Evolutionary conservation across 1,284 basidiomycete species (phyloP).

Genomic region (Austroboletus novae-zelandiae): DNA sequence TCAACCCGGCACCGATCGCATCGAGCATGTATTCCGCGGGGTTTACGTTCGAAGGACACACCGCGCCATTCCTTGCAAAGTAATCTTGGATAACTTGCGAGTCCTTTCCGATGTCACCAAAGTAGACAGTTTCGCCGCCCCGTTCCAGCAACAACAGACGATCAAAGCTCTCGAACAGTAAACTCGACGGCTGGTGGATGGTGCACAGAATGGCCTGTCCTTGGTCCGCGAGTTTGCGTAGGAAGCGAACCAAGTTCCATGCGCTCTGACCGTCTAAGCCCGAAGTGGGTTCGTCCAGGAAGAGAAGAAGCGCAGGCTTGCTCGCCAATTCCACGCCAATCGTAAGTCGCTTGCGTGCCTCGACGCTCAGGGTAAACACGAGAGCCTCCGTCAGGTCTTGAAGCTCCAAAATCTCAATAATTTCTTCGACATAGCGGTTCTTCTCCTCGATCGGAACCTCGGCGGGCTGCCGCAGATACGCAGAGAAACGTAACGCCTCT

Average conservation of each 20-base stretch:
- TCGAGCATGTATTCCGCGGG: slow-evolving; percentile 65
- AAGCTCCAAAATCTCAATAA: slow-evolving; percentile 69
- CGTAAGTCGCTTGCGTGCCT: slow-evolving; percentile 83
- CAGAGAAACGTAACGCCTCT: slow-evolving; percentile 88
- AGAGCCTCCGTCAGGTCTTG: slow-evolving; percentile 64
- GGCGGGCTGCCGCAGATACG: slow-evolving; percentile 84
- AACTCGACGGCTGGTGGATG: slow-evolving; percentile 73
- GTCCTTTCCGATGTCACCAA: slow-evolving; percentile 74
- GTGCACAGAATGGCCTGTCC: slow-evolving; percentile 80
- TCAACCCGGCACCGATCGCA: slow-evolving; percentile 74
- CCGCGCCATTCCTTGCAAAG: slow-evolving; percentile 66
- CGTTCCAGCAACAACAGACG: slow-evolving; percentile 62
- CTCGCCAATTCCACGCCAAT: slow-evolving; percentile 88
- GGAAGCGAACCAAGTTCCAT: slow-evolving; percentile 81
- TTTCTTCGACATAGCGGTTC: slow-evolving; percentile 76
- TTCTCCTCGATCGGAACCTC: slow-evolving; percentile 75
- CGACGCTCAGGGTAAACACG: slow-evolving; percentile 64
- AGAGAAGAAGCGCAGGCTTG: slow-evolving; percentile 80
- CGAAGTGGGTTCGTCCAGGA: slow-evolving; percentile 63
- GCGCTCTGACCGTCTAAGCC: slow-evolving; percentile 83
- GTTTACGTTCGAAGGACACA: slow-evolving; percentile 59
- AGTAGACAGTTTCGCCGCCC: slow-evolving; percentile 76
- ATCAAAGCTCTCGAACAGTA: slow-evolving; percentile 76
- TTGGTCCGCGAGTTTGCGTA: slow-evolving; percentile 80
- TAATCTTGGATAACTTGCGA: slow-evolving; percentile 62